Conservation (phyloP, 1,284 basidiomycete species). For the Apiotrichum veenhuisii region DNA sequence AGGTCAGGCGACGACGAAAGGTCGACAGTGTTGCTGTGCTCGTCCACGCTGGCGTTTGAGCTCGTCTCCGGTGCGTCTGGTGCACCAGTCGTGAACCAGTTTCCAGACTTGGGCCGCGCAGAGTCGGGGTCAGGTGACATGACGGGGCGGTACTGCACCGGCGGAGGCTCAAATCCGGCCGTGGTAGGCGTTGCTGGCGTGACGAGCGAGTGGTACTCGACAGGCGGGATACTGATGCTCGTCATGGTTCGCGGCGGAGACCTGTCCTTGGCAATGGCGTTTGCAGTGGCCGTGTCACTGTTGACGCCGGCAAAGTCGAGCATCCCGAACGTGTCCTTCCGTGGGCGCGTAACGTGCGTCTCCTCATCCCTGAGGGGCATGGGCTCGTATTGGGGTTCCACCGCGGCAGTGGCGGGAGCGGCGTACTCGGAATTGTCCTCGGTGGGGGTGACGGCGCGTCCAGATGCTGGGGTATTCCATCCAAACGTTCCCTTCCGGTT, state of each 20-base stretch:
- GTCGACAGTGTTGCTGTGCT: background rate
- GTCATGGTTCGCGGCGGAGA: background rate
- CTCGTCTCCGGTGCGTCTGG: no score
- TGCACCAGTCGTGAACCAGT: no score
- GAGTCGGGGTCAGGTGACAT: background rate
- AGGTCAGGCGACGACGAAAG: background rate
- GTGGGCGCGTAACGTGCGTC: background rate
- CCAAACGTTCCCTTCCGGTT: background rate
- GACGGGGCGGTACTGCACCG: background rate
- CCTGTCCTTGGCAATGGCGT: background rate
- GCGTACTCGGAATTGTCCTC: background rate
- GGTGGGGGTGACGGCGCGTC: background rate
- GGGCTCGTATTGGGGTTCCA: background rate
- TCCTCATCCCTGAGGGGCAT: background rate
- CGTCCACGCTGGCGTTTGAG: no score
- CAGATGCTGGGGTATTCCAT: background rate
- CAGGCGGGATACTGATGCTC: background rate
- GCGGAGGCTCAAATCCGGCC: background rate
- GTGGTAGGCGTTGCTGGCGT: background rate
- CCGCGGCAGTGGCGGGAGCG: background rate
- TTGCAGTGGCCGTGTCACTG: no score
- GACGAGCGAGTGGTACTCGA: background rate
- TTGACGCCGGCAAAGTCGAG: background rate
- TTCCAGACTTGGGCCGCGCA: background rate
- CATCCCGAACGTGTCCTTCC: background rate